Evolutionary conservation across 2,329 filamentous ascomycete species (phyloP).

Genomic region (Alternaria incomplexa): DNA sequence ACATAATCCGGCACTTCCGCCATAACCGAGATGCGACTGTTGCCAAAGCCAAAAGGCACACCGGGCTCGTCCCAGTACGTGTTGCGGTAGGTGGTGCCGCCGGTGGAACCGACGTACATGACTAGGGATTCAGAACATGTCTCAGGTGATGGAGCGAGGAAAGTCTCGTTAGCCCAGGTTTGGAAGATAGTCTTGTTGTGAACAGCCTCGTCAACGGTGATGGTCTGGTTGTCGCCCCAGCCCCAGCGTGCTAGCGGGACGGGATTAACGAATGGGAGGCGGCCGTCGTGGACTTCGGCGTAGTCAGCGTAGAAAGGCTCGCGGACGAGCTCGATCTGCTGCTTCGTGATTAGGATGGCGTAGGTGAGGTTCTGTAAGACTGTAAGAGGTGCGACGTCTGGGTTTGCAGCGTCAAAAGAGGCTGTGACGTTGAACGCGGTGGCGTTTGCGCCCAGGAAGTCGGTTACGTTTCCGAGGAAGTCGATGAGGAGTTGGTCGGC

Average conservation of each 20-base stretch:
- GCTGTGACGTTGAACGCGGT: conserved; percentile 46
- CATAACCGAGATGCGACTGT: conserved; percentile 56
- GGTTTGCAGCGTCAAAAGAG: conserved; percentile 45
- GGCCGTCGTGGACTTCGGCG: conserved; percentile 53
- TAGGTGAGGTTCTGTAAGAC: conserved; percentile 55
- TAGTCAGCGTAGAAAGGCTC: conserved; percentile 60
- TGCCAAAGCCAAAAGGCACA: conserved; percentile 56
- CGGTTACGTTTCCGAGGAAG: conserved; percentile 53
- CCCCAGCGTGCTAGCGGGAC: conserved; percentile 56
- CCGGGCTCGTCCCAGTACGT: conserved; percentile 51
- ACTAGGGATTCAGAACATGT: conserved; percentile 59
- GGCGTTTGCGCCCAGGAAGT: conserved; percentile 51
- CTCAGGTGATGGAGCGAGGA: conserved; percentile 50
- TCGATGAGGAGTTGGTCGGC: conserved; percentile 49
- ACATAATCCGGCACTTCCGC: conserved; percentile 57
- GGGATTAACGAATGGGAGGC: conserved; percentile 58
- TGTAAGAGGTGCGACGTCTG: conserved; percentile 38
- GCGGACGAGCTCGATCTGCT: conserved; percentile 55
- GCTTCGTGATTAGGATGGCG: conserved; percentile 55
- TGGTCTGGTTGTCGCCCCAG: conserved; percentile 52
- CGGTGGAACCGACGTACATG: conserved; percentile 54
- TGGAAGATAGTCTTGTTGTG: conserved; percentile 59
- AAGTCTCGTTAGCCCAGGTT: conserved; percentile 56
- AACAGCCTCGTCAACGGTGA: conserved; percentile 52
- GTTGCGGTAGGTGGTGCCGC: conserved; percentile 54